phyloP scores from a whole-genome alignment of 1,284 basidiomycete genomes.

The Stygiomarasmius scandens region DNA sequence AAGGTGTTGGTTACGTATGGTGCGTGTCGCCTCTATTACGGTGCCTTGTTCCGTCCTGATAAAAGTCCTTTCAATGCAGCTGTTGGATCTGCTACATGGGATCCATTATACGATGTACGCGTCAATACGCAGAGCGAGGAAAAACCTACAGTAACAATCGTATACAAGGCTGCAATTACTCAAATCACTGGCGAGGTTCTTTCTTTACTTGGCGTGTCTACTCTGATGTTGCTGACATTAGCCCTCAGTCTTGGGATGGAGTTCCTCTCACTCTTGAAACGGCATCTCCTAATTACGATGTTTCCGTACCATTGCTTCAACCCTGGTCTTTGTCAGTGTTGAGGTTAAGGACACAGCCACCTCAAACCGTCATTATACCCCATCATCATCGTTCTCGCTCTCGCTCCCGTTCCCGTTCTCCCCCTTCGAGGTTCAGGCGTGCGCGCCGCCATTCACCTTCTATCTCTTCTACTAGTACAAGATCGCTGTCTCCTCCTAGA shows the following conservation, averaged over 20 bases:
- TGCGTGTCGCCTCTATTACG: conserved; percentile 15
- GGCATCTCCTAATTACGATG: conserved; percentile 20
- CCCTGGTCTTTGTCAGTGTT: conserved; percentile 3
- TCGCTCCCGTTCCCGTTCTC: no score
- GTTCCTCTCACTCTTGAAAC: conserved; percentile 32
- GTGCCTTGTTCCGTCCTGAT: no score
- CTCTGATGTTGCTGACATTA: not conserved
- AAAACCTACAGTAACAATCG: conserved; percentile 28
- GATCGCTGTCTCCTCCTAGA: not conserved
- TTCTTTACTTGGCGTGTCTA: not conserved
- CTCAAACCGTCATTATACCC: not conserved
- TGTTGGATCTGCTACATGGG: conserved; percentile 33
- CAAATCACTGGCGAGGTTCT: conserved; percentile 36
- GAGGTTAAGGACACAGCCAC: not conserved
- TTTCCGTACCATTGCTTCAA: not conserved
- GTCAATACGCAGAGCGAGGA: conserved; percentile 35
- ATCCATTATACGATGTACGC: conserved; percentile 34
- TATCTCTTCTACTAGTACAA: not conserved
- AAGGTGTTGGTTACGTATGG: conserved; percentile 39
- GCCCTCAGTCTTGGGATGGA: conserved; percentile 25
- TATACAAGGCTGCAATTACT: conserved; percentile 35
- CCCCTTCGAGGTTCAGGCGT: not conserved
- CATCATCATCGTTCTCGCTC: not conserved
- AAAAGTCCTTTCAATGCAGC: conserved; percentile 19
- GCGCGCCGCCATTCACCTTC: not conserved